Base-by-base conservation (phyloP, 2,329 filamentous ascomycete species). In the Calonectria honghensis region DNA sequence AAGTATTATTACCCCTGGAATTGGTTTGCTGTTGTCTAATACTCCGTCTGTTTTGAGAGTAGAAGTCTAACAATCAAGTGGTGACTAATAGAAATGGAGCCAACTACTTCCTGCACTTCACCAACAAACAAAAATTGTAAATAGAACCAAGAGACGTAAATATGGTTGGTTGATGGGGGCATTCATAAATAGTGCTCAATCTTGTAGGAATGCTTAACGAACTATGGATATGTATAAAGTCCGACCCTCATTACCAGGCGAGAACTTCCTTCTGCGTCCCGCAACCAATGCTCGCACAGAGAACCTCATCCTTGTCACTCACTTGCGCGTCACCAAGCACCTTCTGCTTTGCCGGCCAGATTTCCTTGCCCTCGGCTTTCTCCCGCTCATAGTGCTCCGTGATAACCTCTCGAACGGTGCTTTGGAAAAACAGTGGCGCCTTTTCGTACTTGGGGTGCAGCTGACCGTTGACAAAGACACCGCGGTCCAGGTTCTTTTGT, bases 381-480 rank as follows among this genome's bases (percentile, higher is more conserved):
- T 54, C 51, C 29, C 51, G 51, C 51, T 32, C 51, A 32, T 32
- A 54, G n/a, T 54, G 51, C 51, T 32, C 51, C 16, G 51, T 32
- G 2, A 54, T 54, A 18, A 54, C 51, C 11, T 54, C 65, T 24
- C 65, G 65, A n/a, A 68, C 65, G 14, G 45, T 50, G 18, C 16
- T 52, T 18, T 68, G 65, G 65, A 68, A 68, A 20, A 52, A 68
- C 3, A 68, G 32, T 4, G 65, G 65, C 48, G 48, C 65, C 37
- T 68, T 32, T 18, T 68, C 65, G 31, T 52, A 52, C 32, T 31
- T 54, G 20, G 65, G 65, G 9, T 68, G 65, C 65, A 68, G 32
- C 50, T 68, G 45, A 18, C 65, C 65, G 48, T 68, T 68, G 65
- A 68, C 50, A 31, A 68, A 68, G 24, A 68, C 48, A 27, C 65